Percentiles rank a stretch among this genome's conserved stretches.
These are phyloP conservation scores for Blastocystis sp. DNA, from an alignment of 352 stramenopile species.

Conservation along the genomic window DNA sequence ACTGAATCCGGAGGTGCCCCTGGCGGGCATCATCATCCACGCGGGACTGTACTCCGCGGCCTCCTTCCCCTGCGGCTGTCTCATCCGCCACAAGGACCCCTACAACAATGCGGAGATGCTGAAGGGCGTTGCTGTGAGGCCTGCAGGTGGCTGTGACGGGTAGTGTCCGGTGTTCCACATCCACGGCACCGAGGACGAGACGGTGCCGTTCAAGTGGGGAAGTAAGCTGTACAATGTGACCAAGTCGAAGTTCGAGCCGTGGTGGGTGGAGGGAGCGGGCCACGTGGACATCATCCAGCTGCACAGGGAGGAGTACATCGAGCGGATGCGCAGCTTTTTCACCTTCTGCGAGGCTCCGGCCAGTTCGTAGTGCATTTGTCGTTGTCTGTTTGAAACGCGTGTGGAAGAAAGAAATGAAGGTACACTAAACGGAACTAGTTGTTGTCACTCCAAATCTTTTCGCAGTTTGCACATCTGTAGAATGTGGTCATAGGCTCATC, in stretches of 20 bases:
- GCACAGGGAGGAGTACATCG: constrained; percentile 28
- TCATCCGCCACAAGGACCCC: constrained; percentile 12
- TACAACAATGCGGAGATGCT: constrained; percentile 61
- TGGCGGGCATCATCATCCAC: constrained; percentile 43
- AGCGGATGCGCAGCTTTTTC: constrained; percentile 25
- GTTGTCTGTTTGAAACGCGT: neutral
- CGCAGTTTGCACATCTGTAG: constrained; percentile 97
- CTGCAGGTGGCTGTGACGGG: neutral
- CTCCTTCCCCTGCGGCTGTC: constrained; percentile 55
- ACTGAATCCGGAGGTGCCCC: neutral
- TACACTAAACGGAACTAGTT: constrained; percentile 68
- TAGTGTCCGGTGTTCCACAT: constrained; percentile 65
- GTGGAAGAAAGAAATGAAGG: neutral
- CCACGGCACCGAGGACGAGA: constrained; percentile 47
- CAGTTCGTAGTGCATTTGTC: too few relatives aligned
- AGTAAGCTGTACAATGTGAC: constrained; percentile 37
- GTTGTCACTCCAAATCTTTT: constrained; percentile 90
- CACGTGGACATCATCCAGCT: constrained; percentile 33
- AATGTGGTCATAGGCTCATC: constrained; percentile 98
- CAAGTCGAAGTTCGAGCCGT: constrained; percentile 46
- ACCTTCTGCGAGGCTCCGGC: constrained; percentile 13
- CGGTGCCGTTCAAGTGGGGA: constrained; percentile 27
- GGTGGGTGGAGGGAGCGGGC: constrained; percentile 26
- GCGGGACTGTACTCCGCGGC: constrained; percentile 44
- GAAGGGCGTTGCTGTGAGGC: neutral